These are phyloP conservation scores for Malbranchea zuffiana DNA, from an alignment of 2,329 filamentous ascomycete genomes.

Conservation along the genomic window DNA sequence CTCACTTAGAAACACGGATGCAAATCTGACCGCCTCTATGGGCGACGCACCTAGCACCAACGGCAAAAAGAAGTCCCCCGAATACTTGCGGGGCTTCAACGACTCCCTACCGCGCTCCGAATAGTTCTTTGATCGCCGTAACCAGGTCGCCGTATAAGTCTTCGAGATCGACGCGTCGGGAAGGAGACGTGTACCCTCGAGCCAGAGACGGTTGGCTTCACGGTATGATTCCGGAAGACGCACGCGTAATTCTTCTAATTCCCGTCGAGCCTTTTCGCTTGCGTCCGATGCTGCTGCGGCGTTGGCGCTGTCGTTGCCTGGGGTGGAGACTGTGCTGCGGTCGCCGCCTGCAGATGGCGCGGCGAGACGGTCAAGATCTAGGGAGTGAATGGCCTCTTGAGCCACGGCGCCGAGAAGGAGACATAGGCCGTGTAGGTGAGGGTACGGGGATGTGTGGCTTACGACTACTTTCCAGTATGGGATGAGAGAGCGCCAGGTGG, in stretches of 20 bases:
- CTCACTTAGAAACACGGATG: slow-evolving; percentile 34
- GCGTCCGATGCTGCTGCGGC: slow-evolving; percentile 32
- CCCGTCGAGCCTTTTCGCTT: slow-evolving; percentile 31
- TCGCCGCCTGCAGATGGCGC: slow-evolving; percentile 31
- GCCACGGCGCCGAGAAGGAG: slow-evolving; percentile 38
- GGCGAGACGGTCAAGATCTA: slow-evolving; percentile 37
- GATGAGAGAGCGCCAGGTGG: slow-evolving; percentile 38
- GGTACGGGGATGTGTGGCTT: slow-evolving; percentile 28
- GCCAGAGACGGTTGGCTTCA: slow-evolving; percentile 35
- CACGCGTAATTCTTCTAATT: slow-evolving; percentile 32
- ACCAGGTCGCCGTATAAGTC: slow-evolving; percentile 38
- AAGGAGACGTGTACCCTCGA: slow-evolving; percentile 32
- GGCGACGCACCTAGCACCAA: slow-evolving; percentile 33
- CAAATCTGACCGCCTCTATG: slow-evolving; percentile 38
- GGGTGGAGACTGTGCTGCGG: slow-evolving; percentile 26
- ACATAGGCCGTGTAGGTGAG: slow-evolving; percentile 35
- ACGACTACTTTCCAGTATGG: slow-evolving; percentile 38
- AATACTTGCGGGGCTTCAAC: slow-evolving; percentile 27
- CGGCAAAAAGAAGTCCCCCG: slow-evolving; percentile 33
- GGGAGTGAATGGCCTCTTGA: slow-evolving; percentile 35
- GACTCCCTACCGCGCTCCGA: slow-evolving; percentile 27
- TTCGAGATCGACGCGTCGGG: slow-evolving; percentile 31
- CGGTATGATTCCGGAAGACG: slow-evolving; percentile 32
- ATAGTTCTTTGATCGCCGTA: slow-evolving; percentile 28
- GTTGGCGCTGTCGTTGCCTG: slow-evolving; percentile 29